Percentiles rank a stretch among this genome's conserved stretches.
Evolutionary conservation across 108 stramenopile species (phyloP).

Genomic region (Thalassiosira profunda): DNA sequence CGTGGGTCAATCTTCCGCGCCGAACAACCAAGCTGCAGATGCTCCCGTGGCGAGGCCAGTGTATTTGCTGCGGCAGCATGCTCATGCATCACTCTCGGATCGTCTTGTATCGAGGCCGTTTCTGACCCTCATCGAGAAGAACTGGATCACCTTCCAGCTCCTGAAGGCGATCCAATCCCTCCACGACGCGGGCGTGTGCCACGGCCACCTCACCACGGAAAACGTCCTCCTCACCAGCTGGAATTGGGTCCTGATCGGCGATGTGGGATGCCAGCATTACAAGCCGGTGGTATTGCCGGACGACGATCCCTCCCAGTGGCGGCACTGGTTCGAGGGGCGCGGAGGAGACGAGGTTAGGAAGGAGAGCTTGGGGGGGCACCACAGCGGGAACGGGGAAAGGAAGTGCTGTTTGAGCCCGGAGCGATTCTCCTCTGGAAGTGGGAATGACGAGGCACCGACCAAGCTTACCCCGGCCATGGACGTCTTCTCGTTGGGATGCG

Average conservation of each 20-base stretch:
- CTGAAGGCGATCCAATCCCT: constrained; percentile 84
- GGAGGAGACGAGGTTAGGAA: constrained; percentile 17
- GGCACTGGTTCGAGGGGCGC: constrained; percentile 91
- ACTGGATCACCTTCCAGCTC: constrained; percentile 94
- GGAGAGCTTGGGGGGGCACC: constrained; percentile 1
- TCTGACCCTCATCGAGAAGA: constrained; percentile 90
- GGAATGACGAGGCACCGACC: constrained; percentile 9
- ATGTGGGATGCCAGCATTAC: constrained; percentile 93
- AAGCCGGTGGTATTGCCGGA: constrained; percentile 86
- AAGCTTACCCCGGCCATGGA: constrained; percentile 93
- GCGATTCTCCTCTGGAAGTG: constrained; percentile 62
- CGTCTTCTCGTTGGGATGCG: constrained; percentile 97
- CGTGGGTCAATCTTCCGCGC: constrained; percentile 17
- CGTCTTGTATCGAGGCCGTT: constrained; percentile 96
- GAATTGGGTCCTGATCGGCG: constrained; percentile 92
- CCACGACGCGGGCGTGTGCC: constrained; percentile 81
- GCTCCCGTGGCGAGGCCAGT: constrained; percentile 40
- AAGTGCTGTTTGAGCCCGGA: constrained; percentile 98
- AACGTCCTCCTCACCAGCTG: constrained; percentile 94
- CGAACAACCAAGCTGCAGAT: background rate
- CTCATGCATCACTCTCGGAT: constrained; percentile 90
- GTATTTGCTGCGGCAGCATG: constrained; percentile 89
- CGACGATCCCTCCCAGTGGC: constrained; percentile 94
- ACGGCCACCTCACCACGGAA: constrained; percentile 96
- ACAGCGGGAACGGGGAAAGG: constrained; percentile 56